Conservation (phyloP, 148 eudicot species). For the Persicaria tinctoria region DNA sequence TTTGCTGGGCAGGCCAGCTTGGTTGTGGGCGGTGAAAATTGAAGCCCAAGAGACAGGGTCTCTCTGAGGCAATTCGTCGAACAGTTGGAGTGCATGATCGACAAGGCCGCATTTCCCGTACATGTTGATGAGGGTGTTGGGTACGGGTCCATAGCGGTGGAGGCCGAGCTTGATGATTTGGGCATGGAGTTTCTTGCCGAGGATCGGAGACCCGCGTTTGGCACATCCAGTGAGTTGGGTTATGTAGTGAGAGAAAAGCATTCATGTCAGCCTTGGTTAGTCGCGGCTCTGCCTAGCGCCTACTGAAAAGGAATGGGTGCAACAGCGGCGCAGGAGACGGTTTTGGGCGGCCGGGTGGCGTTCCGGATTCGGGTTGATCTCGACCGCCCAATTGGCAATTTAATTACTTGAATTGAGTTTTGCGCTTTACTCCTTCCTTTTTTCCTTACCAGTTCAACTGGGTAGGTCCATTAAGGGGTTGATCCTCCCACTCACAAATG, state of each 20-base stretch:
- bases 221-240: slow-evolving; percentile 33
- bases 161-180: slow-evolving; percentile 48
- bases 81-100: slow-evolving; percentile 41
- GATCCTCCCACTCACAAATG: too few species aligned
- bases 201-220: slow-evolving; percentile 29
- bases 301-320: too few species aligned
- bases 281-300: background rate
- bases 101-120: slow-evolving; percentile 49
- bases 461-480: too few species aligned
- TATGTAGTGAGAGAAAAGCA: slow-evolving; percentile 43
- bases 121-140: slow-evolving; percentile 43
- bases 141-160: slow-evolving; percentile 28
- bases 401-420: too few species aligned
- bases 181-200: slow-evolving; percentile 59
- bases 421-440: too few species aligned
- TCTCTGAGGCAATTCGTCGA: slow-evolving; percentile 58
- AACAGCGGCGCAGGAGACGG: too few species aligned
- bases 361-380: too few species aligned
- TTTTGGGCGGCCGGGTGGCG: too few species aligned
- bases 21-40: slow-evolving; percentile 55
- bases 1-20: slow-evolving; percentile 27
- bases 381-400: too few species aligned
- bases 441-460: too few species aligned
- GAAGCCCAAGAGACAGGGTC: slow-evolving; percentile 59
- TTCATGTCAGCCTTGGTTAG: slow-evolving; percentile 17